Conservation (phyloP, 192 early-diverging fungal genomes). For the Coemansia erecta region DNA sequence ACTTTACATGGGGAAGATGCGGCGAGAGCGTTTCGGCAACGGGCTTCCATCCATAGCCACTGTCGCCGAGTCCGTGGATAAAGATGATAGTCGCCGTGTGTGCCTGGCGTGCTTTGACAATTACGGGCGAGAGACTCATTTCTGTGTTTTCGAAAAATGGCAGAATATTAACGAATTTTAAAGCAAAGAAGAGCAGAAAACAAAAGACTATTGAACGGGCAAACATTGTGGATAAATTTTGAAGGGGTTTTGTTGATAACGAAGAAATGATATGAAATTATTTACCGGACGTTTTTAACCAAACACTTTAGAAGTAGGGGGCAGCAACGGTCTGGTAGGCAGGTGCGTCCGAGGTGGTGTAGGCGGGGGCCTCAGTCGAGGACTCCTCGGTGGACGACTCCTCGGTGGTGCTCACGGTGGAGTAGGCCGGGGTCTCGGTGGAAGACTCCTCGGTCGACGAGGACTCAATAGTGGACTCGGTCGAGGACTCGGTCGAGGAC, state of each 20-base stretch:
- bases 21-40: constrained; percentile 28
- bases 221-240: neutral
- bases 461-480: neutral
- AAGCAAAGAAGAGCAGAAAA: neutral
- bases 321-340: constrained; percentile 26
- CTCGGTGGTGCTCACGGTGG: constrained; percentile 8
- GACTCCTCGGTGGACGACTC: constrained; percentile 7
- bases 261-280: neutral
- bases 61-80: constrained; percentile 78
- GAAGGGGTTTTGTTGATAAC: neutral
- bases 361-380: constrained; percentile 12
- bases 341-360: constrained; percentile 10
- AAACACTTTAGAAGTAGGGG: constrained; percentile 27
- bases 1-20: constrained; percentile 82
- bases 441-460: constrained; percentile 15
- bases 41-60: constrained; percentile 56
- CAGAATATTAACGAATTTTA: neutral
- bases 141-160: neutral
- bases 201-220: neutral
- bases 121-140: constrained; percentile 41
- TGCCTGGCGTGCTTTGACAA: constrained; percentile 50
- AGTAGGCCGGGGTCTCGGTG: constrained; percentile 12
- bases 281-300: neutral
- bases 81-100: constrained; percentile 84
- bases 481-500: constrained; percentile 7